Evolutionary conservation across 2,329 filamentous ascomycete genomes (phyloP).

Genomic region (Diaporthe eres): DNA sequence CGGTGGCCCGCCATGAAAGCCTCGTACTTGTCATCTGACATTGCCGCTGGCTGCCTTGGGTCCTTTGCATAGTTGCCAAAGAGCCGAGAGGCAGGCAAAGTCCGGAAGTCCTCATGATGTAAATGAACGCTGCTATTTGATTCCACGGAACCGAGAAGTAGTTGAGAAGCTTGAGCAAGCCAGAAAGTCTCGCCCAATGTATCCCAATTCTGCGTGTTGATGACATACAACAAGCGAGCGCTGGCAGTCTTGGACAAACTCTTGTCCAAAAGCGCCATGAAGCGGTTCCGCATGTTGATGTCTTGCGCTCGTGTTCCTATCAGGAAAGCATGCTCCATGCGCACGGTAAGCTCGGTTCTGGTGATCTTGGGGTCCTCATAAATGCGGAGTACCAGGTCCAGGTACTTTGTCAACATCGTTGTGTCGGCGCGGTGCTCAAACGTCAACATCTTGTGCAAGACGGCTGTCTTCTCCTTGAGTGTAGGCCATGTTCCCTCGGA

Average conservation of each 20-base stretch:
- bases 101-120: conserved; percentile 86
- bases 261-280: conserved; percentile 96
- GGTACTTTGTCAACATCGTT: conserved; percentile 90
- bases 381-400: conserved; percentile 96
- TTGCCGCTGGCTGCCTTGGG: conserved; percentile 71
- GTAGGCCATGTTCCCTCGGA: conserved; percentile 97
- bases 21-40: conserved; percentile 88
- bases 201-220: conserved; percentile 97
- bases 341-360: conserved; percentile 93
- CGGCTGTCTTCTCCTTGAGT: conserved; percentile 98
- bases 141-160: conserved; percentile 92
- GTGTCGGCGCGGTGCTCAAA: conserved; percentile 90
- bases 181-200: conserved; percentile 95
- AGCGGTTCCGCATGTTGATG: conserved; percentile 96
- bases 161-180: conserved; percentile 93
- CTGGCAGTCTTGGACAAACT: conserved; percentile 94
- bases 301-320: conserved; percentile 94
- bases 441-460: conserved; percentile 98
- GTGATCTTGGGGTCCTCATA: conserved; percentile 98
- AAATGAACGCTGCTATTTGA: conserved; percentile 84
- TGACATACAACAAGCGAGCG: conserved; percentile 88
- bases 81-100: conserved; percentile 80
- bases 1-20: conserved; percentile 82
- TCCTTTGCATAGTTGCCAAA: conserved; percentile 83
- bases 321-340: conserved; percentile 98